Evolutionary conservation across 2,329 filamentous ascomycete species (phyloP).

Genomic region (Hymenoscyphus fructigenus): DNA sequence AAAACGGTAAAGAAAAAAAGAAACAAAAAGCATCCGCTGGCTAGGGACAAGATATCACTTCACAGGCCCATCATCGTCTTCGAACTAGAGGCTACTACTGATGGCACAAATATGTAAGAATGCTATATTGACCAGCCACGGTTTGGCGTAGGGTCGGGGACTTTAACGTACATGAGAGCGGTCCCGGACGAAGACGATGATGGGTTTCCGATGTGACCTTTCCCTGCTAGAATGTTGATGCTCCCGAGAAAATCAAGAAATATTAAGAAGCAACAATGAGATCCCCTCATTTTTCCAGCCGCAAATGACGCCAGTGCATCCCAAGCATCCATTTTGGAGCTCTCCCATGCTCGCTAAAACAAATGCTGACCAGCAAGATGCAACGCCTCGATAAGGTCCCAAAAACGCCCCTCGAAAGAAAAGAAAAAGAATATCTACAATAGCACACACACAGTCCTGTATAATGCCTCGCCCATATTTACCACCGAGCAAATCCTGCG

Average conservation of each 20-base stretch:
- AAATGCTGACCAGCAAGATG: conserved; percentile 39
- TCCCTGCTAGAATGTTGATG: conserved; percentile 27
- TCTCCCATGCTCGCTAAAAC: conserved; percentile 50
- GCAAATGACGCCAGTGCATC: conserved; percentile 37
- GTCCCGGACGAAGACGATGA: conserved; percentile 66
- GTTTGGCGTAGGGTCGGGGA: conserved; percentile 41
- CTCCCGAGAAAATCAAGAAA: conserved; percentile 28
- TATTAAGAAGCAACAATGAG: conserved; percentile 32
- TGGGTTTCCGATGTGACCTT: conserved; percentile 56
- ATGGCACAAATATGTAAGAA: conserved; percentile 43
- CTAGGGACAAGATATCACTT: conserved; percentile 41
- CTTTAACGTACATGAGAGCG: conserved; percentile 65
- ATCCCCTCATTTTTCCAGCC: conserved; percentile 31
- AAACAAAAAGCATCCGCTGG: conserved; percentile 26
- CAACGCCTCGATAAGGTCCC: conserved; percentile 33
- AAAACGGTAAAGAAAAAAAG: conserved; percentile 10
- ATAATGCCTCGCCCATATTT: conserved; percentile 37
- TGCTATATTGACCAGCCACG: conserved; percentile 51
- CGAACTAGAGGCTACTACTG: conserved; percentile 41
- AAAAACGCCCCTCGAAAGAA: conserved; percentile 35
- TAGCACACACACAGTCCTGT: conserved; percentile 18
- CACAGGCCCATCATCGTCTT: conserved; percentile 64
- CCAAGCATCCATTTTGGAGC: conserved; percentile 39
- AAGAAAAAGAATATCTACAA: conserved; percentile 38
- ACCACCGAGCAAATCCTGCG: conserved; percentile 70